Percentiles rank a stretch among this genome's conserved stretches.
Evolutionary conservation across 169 alveolate species (phyloP).

Genomic region (Cryptosporidium baileyi): DNA sequence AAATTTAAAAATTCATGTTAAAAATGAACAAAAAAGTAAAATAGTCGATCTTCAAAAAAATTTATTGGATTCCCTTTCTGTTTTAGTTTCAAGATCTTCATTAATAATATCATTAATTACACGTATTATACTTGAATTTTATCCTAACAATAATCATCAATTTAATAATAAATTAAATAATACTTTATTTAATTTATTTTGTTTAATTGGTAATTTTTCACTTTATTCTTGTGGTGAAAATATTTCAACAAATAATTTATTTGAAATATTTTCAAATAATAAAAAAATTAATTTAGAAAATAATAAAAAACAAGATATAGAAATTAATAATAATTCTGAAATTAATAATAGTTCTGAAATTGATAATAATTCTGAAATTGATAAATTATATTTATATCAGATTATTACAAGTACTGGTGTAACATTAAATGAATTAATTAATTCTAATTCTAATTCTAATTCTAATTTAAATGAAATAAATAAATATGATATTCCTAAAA

Average conservation of each 20-base stretch:
- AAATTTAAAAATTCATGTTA: background rate
- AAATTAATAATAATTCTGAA: background rate
- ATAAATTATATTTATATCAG: background rate
- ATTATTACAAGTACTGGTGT: slow-evolving; percentile 45
- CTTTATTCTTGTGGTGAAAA: slow-evolving; percentile 19
- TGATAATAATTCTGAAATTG: too few species aligned
- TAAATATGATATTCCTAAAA: slow-evolving; percentile 5
- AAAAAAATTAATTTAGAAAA: background rate
- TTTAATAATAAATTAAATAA: background rate
- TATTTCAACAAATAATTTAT: background rate
- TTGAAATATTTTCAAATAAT: background rate
- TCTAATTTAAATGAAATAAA: background rate
- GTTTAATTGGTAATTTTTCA: slow-evolving; percentile 45
- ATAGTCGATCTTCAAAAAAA: background rate
- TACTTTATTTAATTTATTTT: slow-evolving; percentile 14
- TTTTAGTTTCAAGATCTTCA: slow-evolving; percentile 33
- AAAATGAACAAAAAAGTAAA: background rate
- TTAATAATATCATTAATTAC: slow-evolving; percentile 22
- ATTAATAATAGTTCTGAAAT: too few species aligned
- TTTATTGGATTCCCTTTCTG: slow-evolving; percentile 22
- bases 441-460: background rate
- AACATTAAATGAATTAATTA: background rate
- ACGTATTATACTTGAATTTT: slow-evolving; percentile 16
- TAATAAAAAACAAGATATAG: background rate
- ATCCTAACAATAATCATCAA: background rate